Conservation (phyloP, 257 asterid genomes). For the Cordia subcordata region DNA sequence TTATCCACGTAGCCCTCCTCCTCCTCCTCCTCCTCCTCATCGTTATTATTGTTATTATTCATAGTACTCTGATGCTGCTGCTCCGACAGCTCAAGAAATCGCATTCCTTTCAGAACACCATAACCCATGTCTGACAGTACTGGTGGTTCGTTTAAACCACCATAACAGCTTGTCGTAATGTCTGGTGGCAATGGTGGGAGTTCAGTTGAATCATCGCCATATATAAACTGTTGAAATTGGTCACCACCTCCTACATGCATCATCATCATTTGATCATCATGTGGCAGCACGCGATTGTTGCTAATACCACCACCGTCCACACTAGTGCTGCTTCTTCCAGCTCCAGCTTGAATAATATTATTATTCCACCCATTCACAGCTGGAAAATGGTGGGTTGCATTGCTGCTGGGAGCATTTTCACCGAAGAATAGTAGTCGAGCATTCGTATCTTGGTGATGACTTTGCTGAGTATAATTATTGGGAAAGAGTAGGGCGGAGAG, state of each 20-base stretch:
- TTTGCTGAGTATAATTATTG: background rate
- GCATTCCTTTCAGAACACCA: constrained; percentile 65
- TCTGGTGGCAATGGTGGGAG: constrained; percentile 93
- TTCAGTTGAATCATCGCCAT: constrained; percentile 25
- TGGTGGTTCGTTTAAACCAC: constrained; percentile 43
- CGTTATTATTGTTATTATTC: constrained; percentile 7
- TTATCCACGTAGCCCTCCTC: constrained; percentile 26
- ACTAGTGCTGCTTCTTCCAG: too few species aligned
- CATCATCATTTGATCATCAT: background rate
- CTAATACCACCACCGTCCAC: background rate
- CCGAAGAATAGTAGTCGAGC: constrained; percentile 1
- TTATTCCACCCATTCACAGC: background rate
- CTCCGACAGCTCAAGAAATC: constrained; percentile 55
- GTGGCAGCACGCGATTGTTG: background rate
- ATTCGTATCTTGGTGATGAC: background rate
- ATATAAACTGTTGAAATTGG: constrained; percentile 1
- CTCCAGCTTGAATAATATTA: background rate
- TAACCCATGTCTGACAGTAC: constrained; percentile 66
- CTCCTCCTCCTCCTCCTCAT: constrained; percentile 15
- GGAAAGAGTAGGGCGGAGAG: constrained; percentile 25
- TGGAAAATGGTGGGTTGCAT: background rate
- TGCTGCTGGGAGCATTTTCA: background rate
- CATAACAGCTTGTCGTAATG: constrained; percentile 56
- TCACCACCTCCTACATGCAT: background rate
- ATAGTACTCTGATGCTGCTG: constrained; percentile 26